These are phyloP conservation scores for Stephania yunnanensis DNA, from an alignment of 164 flowering plant genomes.

Conservation along the genomic window DNA sequence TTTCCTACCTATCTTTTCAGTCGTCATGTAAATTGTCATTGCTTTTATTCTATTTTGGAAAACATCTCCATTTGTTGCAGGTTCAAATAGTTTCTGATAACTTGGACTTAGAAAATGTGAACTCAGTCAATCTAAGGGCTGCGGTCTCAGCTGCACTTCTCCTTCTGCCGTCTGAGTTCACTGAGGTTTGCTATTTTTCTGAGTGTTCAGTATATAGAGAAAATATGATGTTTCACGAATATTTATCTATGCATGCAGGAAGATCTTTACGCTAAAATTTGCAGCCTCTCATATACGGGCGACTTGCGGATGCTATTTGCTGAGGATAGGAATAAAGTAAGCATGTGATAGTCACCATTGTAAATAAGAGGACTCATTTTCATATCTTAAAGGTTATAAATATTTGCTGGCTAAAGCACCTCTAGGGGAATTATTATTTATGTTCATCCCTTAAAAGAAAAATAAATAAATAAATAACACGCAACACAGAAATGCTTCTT, in stretches of 20 bases:
- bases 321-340: conserved; percentile 90
- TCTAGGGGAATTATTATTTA: too few relatives aligned
- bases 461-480: too few relatives aligned
- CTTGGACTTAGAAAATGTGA: conserved; percentile 44
- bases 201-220: not conserved
- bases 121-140: conserved; percentile 59
- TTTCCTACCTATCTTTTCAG: not conserved
- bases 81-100: conserved; percentile 62
- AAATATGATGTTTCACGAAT: not conserved
- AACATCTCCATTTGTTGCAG: conserved; percentile 27
- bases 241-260: conserved; percentile 42
- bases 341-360: not conserved
- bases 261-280: conserved; percentile 83
- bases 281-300: conserved; percentile 89
- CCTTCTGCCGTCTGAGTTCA: conserved; percentile 70
- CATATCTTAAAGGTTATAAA: not conserved
- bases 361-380: not conserved
- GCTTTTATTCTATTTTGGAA: not conserved
- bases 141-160: conserved; percentile 88
- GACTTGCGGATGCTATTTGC: conserved; percentile 95
- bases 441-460: not conserved
- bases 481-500: not conserved
- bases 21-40: not conserved
- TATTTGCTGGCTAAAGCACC: too few relatives aligned
- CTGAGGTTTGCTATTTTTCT: conserved; percentile 49